Evolutionary conservation across 176 grass and related monocot species (phyloP).

Genomic region (Eremochloa ophiuroides): DNA sequence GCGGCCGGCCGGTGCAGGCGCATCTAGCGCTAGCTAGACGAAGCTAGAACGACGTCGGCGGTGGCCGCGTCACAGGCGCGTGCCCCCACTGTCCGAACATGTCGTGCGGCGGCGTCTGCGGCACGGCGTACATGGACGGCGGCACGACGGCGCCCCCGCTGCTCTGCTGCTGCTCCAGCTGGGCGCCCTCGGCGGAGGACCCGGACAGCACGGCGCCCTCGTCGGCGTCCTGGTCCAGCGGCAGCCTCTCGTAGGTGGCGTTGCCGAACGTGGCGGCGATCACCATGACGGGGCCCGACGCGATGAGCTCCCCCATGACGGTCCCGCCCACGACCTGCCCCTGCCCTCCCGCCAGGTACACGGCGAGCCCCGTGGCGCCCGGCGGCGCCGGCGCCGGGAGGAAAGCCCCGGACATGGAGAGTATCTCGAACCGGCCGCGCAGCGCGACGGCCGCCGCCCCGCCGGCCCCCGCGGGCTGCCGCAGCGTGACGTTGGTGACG

Average conservation of each 20-base stretch:
- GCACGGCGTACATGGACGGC: constrained; percentile 49
- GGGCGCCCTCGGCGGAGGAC: constrained; percentile 43
- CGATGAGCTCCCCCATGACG: constrained; percentile 78
- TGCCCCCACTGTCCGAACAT: constrained; percentile 78
- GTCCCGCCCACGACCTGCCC: constrained; percentile 84
- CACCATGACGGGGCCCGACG: constrained; percentile 87
- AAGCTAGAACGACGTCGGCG: constrained; percentile 53
- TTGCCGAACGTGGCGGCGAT: constrained; percentile 90
- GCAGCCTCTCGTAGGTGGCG: constrained; percentile 84
- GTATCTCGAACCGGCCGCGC: constrained; percentile 68
- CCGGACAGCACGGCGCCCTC: constrained; percentile 44
- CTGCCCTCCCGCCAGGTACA: constrained; percentile 81
- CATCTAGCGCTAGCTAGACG: neutral
- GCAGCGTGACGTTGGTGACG: constrained; percentile 76
- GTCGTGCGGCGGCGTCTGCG: constrained; percentile 46
- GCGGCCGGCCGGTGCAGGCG: neutral
- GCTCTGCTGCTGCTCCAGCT: constrained; percentile 39
- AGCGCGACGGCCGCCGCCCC: constrained; percentile 49
- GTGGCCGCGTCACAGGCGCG: constrained; percentile 38
- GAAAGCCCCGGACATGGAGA: constrained; percentile 83
- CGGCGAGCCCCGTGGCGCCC: constrained; percentile 61
- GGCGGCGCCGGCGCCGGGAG: constrained; percentile 64
- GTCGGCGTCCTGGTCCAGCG: constrained; percentile 56
- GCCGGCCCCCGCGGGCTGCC: constrained; percentile 50
- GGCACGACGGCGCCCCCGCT: constrained; percentile 30